These are phyloP conservation scores for Melocanna baccifera DNA, from an alignment of 176 grass and related monocot species.

Conservation along the genomic window DNA sequence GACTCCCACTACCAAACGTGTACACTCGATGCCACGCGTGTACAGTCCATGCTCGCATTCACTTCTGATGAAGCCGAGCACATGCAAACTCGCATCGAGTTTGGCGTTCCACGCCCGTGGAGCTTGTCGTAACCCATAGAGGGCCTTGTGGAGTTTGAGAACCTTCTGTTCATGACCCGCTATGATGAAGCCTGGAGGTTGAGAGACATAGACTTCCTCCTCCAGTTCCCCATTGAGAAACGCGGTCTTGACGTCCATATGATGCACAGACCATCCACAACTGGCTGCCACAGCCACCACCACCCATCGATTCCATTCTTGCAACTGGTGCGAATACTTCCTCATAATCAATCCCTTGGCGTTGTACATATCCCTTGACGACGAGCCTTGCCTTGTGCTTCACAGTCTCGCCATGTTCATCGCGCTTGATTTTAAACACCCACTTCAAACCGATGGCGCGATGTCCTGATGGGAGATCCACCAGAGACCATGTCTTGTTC, in stretches of 20 bases:
- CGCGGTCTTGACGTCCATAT: neutral
- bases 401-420: fast-evolving
- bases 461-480: too few species aligned
- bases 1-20: too few species aligned
- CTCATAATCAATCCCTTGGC: fast-evolving
- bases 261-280: fast-evolving
- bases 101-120: too few species aligned
- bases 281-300: neutral
- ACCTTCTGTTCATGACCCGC: fast-evolving
- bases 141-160: neutral
- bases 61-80: too few species aligned
- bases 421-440: too few species aligned
- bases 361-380: too few species aligned
- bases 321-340: neutral
- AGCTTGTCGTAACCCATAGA: neutral
- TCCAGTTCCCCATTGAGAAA: fast-evolving
- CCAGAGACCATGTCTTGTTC: too few species aligned
- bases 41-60: too few species aligned
- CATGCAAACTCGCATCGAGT: too few species aligned
- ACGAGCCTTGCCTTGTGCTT: too few species aligned
- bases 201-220: neutral
- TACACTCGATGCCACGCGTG: too few species aligned
- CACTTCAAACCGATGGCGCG: too few species aligned
- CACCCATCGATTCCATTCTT: neutral
- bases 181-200: fast-evolving